Conservation (phyloP, 345 rosid genomes). For the Cardamine resedifolia region DNA sequence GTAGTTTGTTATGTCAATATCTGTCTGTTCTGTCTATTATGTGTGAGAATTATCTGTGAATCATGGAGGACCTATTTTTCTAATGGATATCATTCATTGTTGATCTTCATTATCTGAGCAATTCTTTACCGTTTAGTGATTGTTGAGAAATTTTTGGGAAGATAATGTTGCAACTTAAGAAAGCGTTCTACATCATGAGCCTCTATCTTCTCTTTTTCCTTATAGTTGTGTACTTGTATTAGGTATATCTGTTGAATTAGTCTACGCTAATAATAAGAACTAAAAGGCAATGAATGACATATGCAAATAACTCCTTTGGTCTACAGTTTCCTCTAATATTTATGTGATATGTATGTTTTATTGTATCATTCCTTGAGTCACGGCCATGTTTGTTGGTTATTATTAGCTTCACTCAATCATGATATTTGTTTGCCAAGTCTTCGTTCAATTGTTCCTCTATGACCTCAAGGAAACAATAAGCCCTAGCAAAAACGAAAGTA, state of each 20-base stretch:
- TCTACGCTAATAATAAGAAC: background rate
- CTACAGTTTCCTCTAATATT: background rate
- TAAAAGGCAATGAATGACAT: background rate
- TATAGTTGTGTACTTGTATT: background rate
- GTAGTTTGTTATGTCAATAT: constrained; percentile 13
- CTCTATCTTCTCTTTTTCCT: background rate
- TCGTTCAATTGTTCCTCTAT: background rate
- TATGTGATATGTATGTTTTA: background rate
- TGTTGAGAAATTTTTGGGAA: background rate
- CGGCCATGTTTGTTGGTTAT: background rate
- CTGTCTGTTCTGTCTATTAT: background rate
- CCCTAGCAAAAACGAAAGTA: background rate
- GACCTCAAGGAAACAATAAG: background rate
- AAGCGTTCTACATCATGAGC: constrained; percentile 1
- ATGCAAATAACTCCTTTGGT: background rate
- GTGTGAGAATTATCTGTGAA: constrained; percentile 4
- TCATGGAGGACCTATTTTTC: background rate
- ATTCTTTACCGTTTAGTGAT: background rate
- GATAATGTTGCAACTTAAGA: constrained; percentile 19
- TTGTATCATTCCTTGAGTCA: background rate
- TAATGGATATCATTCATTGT: constrained; percentile 1
- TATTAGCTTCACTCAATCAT: background rate
- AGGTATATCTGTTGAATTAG: background rate
- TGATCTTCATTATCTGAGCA: constrained; percentile 2
- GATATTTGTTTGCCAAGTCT: background rate